phyloP scores from a whole-genome alignment of 345 rosid species.

The Populus ilicifolia region DNA sequence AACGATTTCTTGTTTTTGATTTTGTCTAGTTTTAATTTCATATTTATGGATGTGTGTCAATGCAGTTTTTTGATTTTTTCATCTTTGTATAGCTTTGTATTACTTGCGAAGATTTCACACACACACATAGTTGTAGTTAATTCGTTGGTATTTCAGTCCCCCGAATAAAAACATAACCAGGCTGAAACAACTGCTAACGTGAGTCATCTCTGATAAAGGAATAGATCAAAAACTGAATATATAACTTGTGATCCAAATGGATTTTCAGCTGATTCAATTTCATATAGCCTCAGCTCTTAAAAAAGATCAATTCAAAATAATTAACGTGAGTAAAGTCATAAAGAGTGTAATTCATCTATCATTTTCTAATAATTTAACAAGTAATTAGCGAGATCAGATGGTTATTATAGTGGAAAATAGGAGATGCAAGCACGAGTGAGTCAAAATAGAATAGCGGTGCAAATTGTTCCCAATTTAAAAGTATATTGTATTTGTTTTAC shows the following conservation, averaged over 20 bases:
- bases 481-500: not conserved
- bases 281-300: no score
- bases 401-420: not conserved
- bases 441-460: not conserved
- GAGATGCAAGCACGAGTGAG: not conserved
- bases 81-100: not conserved
- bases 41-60: not conserved
- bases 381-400: not conserved
- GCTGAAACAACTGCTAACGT: no score
- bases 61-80: not conserved
- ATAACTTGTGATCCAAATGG: no score
- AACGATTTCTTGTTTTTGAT: not conserved
- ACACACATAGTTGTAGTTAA: no score
- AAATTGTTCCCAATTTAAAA: not conserved
- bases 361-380: no score
- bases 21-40: not conserved
- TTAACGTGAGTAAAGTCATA: no score
- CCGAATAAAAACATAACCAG: no score
- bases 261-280: no score
- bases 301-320: no score
- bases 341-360: no score
- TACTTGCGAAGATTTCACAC: not conserved
- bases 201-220: no score
- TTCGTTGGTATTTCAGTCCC: not conserved
- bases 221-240: no score